Evolutionary conservation across 1,284 basidiomycete species (phyloP), one percentile per base, ranked within the genome.

Genomic region (Heimioporus punctisporus): DNA sequence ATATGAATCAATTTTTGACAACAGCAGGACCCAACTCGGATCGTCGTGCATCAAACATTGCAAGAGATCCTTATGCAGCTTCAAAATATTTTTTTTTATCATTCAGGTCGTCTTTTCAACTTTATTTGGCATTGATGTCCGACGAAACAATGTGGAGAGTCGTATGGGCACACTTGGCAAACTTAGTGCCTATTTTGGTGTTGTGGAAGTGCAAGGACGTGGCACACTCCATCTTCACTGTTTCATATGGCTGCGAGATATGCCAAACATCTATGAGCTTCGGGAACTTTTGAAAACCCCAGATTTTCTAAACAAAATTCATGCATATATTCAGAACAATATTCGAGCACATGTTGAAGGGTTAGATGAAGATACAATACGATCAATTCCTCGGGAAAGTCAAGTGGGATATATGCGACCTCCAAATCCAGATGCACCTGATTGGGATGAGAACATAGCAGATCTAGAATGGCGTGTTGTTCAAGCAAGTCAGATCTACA

Each of bases 21-120:
- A 57, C 23, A 0, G 11, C 50, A 0, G 70, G 71, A 0, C 73
- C 69, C 0, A 57, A 63, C 30, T 52, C 37, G 3, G 6, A 24
- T 1, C 10, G 46, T 10, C 55, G 64, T 0, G 61, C 64, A 2
- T 3, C 25, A 1, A 72, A 67, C n/a, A 59, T 74, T 2, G 70
- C 73, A 0, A n/a, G 19, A 0, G 69, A 76, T 60, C 72, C 69
- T 0, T 76, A 64, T 47, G 69, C 69, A 0, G 66, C 70, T 1
- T 64, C 71, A 1, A 62, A 70, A 47, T 76, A 62, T 41, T 75
- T 74, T 46, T 62, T 71, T 24, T 66, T 69, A 56, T 69, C 1
- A 61, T 74, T 17, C 12, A 58, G 0, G 47, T 59, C 0, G 56
- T 74, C 0, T 40, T 75, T 0, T 39, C 56, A 4, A 39, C 25